Conservation (phyloP, 805 yeast species). For the Wickerhamiella musiphila region DNA sequence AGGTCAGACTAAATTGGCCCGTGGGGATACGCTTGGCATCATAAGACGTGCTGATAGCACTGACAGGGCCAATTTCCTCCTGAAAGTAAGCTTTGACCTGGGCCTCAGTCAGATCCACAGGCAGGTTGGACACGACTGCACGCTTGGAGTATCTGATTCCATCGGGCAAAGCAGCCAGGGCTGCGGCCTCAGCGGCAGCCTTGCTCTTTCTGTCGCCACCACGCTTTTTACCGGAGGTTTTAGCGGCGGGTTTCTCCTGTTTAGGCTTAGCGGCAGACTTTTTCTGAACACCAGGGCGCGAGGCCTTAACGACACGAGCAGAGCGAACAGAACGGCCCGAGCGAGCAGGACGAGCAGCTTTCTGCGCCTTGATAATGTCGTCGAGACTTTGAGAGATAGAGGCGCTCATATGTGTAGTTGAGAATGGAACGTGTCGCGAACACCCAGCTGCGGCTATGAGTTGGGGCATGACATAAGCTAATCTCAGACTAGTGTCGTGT, state of each 20-base stretch:
- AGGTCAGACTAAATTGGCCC: conserved; percentile 79
- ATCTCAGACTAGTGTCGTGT: too few species aligned
- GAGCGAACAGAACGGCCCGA: too few species aligned
- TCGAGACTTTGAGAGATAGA: conserved; percentile 83
- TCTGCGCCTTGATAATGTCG: conserved; percentile 42
- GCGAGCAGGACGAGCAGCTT: background rate
- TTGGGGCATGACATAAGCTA: too few species aligned
- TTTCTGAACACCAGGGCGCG: too few species aligned
- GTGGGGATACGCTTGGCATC: conserved; percentile 78
- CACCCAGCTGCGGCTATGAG: too few species aligned
- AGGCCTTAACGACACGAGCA: too few species aligned
- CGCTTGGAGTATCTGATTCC: conserved; percentile 33
- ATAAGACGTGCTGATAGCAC: conserved; percentile 52
- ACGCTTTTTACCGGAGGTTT: conserved; percentile 20
- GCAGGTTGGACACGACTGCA: conserved; percentile 66
- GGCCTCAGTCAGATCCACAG: conserved; percentile 16
- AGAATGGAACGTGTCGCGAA: too few species aligned
- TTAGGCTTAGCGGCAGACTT: conserved; percentile 29
- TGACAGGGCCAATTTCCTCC: conserved; percentile 73
- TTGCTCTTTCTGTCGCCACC: too few species aligned
- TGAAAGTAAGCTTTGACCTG: conserved; percentile 58
- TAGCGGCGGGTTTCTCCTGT: conserved; percentile 8
- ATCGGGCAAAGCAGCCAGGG: conserved; percentile 13
- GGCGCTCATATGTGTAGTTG: conserved; percentile 37
- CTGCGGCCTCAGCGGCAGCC: conserved; percentile 15